phyloP scores from a whole-genome alignment of 257 asterid species.

The Solanum clarkiae region DNA sequence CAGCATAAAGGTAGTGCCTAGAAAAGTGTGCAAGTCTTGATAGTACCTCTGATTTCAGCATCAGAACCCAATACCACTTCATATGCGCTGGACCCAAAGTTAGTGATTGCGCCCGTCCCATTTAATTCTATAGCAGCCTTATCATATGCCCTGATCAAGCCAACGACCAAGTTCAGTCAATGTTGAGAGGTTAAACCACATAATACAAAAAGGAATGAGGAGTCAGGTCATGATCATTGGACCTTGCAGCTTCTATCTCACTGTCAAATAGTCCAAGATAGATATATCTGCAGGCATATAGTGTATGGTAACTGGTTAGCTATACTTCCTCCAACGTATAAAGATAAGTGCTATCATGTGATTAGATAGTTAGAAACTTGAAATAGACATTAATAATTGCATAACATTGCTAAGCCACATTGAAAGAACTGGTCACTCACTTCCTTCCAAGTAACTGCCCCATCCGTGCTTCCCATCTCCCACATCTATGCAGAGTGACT shows the following conservation, averaged over 20 bases:
- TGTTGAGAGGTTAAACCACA: neutral
- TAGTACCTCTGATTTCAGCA: slow-evolving; percentile 39
- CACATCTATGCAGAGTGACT: slow-evolving; percentile 6
- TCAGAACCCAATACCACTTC: slow-evolving; percentile 32
- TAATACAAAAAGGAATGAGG: neutral
- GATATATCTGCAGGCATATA: slow-evolving; percentile 46
- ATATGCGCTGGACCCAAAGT: slow-evolving; percentile 56
- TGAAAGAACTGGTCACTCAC: neutral
- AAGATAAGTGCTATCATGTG: neutral
- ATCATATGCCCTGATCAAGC: slow-evolving; percentile 66
- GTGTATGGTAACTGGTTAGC: neutral
- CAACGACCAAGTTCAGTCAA: neutral
- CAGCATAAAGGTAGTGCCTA: neutral
- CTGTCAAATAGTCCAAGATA: slow-evolving; percentile 85
- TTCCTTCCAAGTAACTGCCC: slow-evolving; percentile 3
- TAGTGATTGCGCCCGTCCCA: slow-evolving; percentile 86
- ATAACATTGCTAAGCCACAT: neutral
- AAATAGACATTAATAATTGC: neutral
- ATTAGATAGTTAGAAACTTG: neutral
- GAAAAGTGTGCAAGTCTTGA: neutral
- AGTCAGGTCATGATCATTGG: neutral
- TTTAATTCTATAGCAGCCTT: slow-evolving; percentile 76
- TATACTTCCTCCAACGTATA: neutral
- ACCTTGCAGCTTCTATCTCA: slow-evolving; percentile 97
- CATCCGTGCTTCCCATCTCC: slow-evolving; percentile 7